A percentile compares a stretch with the other conserved stretches of the same genome.
phyloP scores from a whole-genome alignment of 2,329 filamentous ascomycete species.

The Colletotrichum kahawae region DNA sequence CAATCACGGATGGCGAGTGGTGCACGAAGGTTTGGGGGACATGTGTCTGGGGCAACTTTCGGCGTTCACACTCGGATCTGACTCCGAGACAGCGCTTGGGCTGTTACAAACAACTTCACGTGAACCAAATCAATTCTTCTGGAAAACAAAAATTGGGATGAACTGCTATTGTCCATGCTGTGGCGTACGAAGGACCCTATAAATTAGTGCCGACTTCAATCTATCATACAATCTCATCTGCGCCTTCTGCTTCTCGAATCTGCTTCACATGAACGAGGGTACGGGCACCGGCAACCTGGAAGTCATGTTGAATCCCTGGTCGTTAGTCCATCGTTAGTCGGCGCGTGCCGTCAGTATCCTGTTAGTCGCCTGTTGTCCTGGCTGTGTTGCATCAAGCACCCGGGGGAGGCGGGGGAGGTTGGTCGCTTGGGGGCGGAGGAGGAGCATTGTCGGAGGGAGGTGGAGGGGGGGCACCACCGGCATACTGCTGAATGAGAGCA shows the following conservation, averaged over 20 bases:
- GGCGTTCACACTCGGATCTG: background rate
- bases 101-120: background rate
- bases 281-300: background rate
- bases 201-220: conserved; percentile 9
- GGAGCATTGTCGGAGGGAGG: conserved; percentile 65
- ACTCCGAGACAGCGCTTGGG: background rate
- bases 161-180: background rate
- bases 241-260: background rate
- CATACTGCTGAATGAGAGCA: conserved; percentile 71
- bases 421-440: conserved; percentile 63
- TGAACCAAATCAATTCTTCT: background rate
- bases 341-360: background rate
- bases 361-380: conserved; percentile 2
- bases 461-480: conserved; percentile 52
- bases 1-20: background rate
- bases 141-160: background rate
- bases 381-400: conserved; percentile 42
- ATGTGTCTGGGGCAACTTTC: background rate
- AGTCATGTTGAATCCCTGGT: conserved; percentile 6
- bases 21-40: background rate
- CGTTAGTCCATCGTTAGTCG: conserved; percentile 17
- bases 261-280: background rate
- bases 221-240: conserved; percentile 11
- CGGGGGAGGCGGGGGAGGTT: conserved; percentile 67
- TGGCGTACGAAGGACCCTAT: background rate